These are phyloP conservation scores for Fusarium sp. DNA, from an alignment of 2,329 filamentous ascomycete genomes.

Conservation along the genomic window DNA sequence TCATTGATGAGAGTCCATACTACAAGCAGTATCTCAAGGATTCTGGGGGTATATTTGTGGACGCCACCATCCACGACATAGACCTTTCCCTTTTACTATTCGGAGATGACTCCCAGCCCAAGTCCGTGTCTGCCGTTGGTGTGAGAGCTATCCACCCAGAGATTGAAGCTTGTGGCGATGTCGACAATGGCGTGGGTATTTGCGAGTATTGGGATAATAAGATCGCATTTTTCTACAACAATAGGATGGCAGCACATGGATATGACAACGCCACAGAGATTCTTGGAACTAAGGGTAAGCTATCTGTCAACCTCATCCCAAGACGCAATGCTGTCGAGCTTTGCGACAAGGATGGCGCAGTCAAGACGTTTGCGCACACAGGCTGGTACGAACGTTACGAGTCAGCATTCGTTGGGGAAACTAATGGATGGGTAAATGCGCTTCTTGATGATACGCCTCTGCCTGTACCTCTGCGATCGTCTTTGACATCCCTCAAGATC, in stretches of 20 bases:
- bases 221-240: slow-evolving; percentile 58
- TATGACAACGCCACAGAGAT: slow-evolving; percentile 58
- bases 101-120: slow-evolving; percentile 2
- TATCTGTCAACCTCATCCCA: slow-evolving; percentile 49
- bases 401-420: slow-evolving; percentile 43
- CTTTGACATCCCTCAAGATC: slow-evolving; percentile 26
- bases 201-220: slow-evolving; percentile 58
- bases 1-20: not conserved
- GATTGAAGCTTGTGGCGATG: slow-evolving; percentile 43
- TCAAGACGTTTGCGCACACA: slow-evolving; percentile 37
- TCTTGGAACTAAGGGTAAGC: slow-evolving; percentile 53
- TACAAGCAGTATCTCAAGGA: slow-evolving; percentile 9
- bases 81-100: slow-evolving; percentile 2
- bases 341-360: slow-evolving; percentile 32
- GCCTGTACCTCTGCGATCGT: slow-evolving; percentile 27
- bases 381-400: slow-evolving; percentile 44
- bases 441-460: slow-evolving; percentile 26
- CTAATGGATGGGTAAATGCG: slow-evolving; percentile 37
- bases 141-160: slow-evolving; percentile 6
- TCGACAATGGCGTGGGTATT: slow-evolving; percentile 57
- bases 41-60: slow-evolving; percentile 6
- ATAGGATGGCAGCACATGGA: slow-evolving; percentile 55
- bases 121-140: slow-evolving; percentile 3
- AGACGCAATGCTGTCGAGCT: slow-evolving; percentile 42
- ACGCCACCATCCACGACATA: slow-evolving; percentile 7